Evolutionary conservation across 140 eudicot species (phyloP).

Genomic region (Anethum foeniculum): DNA sequence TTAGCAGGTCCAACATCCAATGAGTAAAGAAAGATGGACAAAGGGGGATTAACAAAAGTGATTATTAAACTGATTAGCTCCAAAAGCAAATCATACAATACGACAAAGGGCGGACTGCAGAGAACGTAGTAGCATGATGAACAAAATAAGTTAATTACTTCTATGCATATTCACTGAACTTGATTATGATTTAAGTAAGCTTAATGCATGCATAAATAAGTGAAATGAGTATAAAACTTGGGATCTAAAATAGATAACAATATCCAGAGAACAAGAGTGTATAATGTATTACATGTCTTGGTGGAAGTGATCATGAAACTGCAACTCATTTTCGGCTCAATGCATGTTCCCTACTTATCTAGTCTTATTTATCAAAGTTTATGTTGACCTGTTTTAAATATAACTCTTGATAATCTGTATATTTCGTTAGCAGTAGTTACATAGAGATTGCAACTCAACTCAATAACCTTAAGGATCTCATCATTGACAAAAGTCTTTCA

Average conservation of each 20-base stretch:
- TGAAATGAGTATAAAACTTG: constrained; percentile 1
- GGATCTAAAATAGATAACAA: neutral
- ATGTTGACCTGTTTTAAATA: neutral
- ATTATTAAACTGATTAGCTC: neutral
- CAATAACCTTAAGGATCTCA: neutral
- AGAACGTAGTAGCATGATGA: neutral
- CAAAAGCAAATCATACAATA: neutral
- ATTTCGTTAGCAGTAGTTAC: neutral
- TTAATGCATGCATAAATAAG: neutral
- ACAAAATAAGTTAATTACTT: neutral
- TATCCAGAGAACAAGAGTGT: neutral
- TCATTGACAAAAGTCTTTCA: neutral
- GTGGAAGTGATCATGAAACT: constrained; percentile 6
- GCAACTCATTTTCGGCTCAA: constrained; percentile 11
- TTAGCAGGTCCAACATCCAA: constrained; percentile 1
- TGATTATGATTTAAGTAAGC: constrained; percentile 1
- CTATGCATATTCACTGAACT: neutral
- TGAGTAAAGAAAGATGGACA: constrained; percentile 1
- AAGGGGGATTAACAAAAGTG: constrained; percentile 4
- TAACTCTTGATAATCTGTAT: neutral
- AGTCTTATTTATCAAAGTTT: neutral
- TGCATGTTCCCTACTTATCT: neutral
- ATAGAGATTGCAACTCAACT: neutral
- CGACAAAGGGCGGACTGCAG: neutral
- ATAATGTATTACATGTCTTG: neutral